phyloP scores from a whole-genome alignment of 1,139 yeast genomes.

The Pichia sp. region DNA sequence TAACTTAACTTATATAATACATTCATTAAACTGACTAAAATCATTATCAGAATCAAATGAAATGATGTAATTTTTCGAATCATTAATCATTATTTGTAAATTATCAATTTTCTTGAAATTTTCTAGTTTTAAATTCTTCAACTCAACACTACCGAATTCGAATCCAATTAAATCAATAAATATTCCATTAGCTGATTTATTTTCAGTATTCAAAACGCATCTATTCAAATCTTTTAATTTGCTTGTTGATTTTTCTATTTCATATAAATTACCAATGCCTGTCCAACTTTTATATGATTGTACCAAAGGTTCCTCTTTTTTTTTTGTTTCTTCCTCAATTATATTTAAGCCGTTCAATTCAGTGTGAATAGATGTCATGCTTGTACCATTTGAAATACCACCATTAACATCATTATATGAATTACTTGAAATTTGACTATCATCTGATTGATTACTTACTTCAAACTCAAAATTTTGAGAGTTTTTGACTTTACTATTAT shows the following conservation, averaged over 20 bases:
- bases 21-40: conserved; percentile 10
- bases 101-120: conserved; percentile 10
- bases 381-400: conserved; percentile 2
- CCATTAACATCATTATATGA: neutral
- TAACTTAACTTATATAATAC: conserved; percentile 1
- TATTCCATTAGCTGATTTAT: neutral
- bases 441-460: conserved; percentile 3
- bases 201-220: conserved; percentile 11
- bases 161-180: conserved; percentile 15
- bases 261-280: conserved; percentile 11
- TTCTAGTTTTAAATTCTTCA: neutral
- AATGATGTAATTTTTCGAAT: conserved; percentile 14
- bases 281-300: conserved; percentile 10
- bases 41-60: conserved; percentile 15
- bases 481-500: neutral
- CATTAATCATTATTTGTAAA: conserved; percentile 9
- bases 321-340: neutral
- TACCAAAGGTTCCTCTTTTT: neutral
- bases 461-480: conserved; percentile 9
- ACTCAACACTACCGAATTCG: conserved; percentile 16
- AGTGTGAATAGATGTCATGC: neutral
- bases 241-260: conserved; percentile 4
- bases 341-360: neutral
- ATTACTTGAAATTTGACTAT: neutral
- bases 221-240: conserved; percentile 13